Conservation (phyloP, 2,329 filamentous ascomycete genomes). For the Rhexocercosporidium sp. region DNA sequence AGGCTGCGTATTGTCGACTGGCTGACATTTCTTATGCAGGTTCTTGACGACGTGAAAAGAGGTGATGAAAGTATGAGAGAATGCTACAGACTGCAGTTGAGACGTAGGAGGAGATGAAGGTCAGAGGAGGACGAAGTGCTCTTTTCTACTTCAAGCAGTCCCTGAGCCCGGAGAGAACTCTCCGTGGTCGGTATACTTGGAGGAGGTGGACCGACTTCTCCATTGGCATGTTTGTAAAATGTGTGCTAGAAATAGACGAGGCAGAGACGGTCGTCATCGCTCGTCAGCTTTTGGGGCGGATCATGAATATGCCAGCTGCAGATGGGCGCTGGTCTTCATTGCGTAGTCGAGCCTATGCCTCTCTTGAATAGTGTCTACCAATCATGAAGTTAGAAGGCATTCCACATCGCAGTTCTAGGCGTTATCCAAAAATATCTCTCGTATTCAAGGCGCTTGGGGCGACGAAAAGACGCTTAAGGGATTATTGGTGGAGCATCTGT, state of each 20-base stretch:
- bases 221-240: not conserved
- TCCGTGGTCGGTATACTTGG: not conserved
- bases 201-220: not conserved
- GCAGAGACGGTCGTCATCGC: conserved; percentile 10
- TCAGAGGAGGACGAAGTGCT: conserved; percentile 1
- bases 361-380: not conserved
- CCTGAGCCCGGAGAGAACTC: conserved; percentile 7
- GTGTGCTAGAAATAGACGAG: conserved; percentile 5
- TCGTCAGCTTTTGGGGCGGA: conserved; percentile 10
- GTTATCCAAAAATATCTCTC: conserved; percentile 4
- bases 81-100: not conserved
- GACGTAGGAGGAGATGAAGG: not conserved
- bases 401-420: not conserved
- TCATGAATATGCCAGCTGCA: conserved; percentile 8
- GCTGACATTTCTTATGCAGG: conserved; percentile 11
- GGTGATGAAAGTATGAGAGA: not conserved
- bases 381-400: conserved; percentile 7
- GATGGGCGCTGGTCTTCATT: conserved; percentile 9
- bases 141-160: not conserved
- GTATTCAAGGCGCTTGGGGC: not conserved
- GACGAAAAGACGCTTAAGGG: conserved; percentile 2
- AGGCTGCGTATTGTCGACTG: conserved; percentile 1
- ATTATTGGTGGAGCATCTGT: conserved; percentile 7
- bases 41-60: not conserved
- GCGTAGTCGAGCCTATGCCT: conserved; percentile 6